Evolutionary conservation across 371 early-diverging fungal species (phyloP), one percentile per base, ranked within the genome.

Genomic region (Blakeslea trispora): DNA sequence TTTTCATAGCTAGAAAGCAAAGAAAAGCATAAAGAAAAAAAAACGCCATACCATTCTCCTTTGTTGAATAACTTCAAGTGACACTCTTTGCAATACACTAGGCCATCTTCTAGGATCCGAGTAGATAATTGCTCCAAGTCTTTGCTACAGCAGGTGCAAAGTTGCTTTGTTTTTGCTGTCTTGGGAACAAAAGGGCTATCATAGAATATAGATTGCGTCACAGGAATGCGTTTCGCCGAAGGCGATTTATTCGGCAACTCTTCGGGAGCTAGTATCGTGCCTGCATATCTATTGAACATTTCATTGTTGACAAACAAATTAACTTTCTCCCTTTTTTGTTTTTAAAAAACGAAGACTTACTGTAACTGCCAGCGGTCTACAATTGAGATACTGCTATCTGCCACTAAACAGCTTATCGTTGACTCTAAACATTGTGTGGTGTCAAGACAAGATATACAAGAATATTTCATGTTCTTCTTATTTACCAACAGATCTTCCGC

Each of bases 401-500:
- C 62, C 3, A 61, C 58, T 5, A 77, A 57, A 41, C 71, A 68
- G 22, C 74, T 77, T 45, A 79, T 74, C 50, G 74, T 81, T 0
- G 84, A 83, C n/a, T 72, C 80, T 75, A 61, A 4, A 35, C 8
- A 43, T 47, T n/a, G 23, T 15, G 5, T 21, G 9, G 22, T 32
- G 28, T 31, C 5, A 9, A 43, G 19, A 42, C 5, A 14, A 17
- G 18, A 19, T 45, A 5, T n/a, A 43, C 15, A 49, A 13, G 21
- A 43, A 28, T 43, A 28, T 28, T 7, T 46, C 17, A 10, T 28
- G 9, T 44, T 19, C 18, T 21, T 3, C 15, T 31, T n/a, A 69
- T 52, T n/a, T 74, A 83, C 84, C 75, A 39, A 84, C 82, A 46
- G 81, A 66, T 34, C 78, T 67, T 28, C 84, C 84, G 41, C 84